A percentile compares a stretch with the other conserved stretches of the same genome.
phyloP scores from a whole-genome alignment of 805 yeast species.

The Saturnispora sekii region DNA sequence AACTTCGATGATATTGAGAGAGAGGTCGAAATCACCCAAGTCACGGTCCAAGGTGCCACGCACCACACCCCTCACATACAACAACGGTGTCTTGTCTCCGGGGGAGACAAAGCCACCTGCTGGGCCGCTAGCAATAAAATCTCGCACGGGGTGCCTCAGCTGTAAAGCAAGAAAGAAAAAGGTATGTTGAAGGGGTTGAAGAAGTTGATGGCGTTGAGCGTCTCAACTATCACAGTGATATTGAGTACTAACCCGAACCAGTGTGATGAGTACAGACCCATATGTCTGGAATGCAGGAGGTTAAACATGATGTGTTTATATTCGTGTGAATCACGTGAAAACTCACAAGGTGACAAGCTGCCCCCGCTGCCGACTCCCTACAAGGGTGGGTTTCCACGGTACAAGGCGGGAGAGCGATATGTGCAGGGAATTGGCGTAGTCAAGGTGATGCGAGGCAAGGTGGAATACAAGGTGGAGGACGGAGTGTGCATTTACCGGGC shows the following conservation, averaged over 20 bases:
- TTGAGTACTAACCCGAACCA: too few relatives aligned
- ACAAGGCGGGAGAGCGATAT: neutral
- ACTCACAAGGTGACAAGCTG: neutral
- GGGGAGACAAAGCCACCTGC: neutral
- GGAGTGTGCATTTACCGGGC: constrained; percentile 1
- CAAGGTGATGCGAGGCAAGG: constrained; percentile 1
- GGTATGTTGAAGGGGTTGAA: too few relatives aligned
- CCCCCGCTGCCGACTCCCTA: neutral
- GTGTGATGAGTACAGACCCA: constrained; percentile 1
- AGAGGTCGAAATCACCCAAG: too few relatives aligned
- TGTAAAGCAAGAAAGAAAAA: constrained; percentile 2
- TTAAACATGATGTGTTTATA: constrained; percentile 2
- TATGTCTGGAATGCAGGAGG: constrained; percentile 1
- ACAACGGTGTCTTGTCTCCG: neutral
- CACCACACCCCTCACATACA: neutral
- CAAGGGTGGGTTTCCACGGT: neutral
- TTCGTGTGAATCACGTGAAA: neutral
- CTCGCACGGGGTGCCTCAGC: neutral
- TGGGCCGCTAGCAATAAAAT: too few relatives aligned
- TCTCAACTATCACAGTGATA: too few relatives aligned
- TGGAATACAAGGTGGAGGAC: constrained; percentile 2
- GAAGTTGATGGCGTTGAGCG: too few relatives aligned
- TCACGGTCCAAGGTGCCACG: neutral
- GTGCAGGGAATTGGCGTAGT: neutral
- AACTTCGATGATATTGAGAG: too few relatives aligned